phyloP scores from a whole-genome alignment of 164 flowering plant genomes.

The Vitis labrusca region DNA sequence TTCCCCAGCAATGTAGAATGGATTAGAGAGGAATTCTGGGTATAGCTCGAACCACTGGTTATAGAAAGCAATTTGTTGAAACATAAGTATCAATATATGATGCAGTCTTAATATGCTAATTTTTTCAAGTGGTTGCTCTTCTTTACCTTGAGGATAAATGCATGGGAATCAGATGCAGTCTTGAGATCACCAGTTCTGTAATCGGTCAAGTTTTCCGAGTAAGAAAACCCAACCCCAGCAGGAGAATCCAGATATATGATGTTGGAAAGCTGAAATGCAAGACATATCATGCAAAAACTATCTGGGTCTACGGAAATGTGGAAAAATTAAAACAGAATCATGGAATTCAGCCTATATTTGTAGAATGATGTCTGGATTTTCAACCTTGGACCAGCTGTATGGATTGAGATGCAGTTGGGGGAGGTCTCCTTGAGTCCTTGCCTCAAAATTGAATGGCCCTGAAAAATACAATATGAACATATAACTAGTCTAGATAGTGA shows the following conservation, averaged over 20 bases:
- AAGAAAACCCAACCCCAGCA: constrained; percentile 92
- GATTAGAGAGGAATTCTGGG: constrained; percentile 69
- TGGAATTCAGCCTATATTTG: not conserved
- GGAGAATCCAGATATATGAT: constrained; percentile 94
- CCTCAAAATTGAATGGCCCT: constrained; percentile 94
- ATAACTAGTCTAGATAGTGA: not conserved
- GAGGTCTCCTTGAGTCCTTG: constrained; percentile 34
- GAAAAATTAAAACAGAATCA: not conserved
- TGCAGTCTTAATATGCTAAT: not conserved
- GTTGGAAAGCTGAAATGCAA: constrained; percentile 67
- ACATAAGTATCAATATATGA: not conserved
- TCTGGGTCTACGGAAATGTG: not conserved
- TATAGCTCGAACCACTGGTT: constrained; percentile 80
- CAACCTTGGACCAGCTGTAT: constrained; percentile 92
- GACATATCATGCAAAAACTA: not conserved
- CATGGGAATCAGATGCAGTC: constrained; percentile 78
- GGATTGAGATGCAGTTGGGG: constrained; percentile 80
- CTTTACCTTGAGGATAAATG: constrained; percentile 80
- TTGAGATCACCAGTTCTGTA: constrained; percentile 73
- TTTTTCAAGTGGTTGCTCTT: not conserved
- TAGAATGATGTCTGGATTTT: not conserved
- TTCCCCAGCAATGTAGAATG: constrained; percentile 85
- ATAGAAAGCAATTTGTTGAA: constrained; percentile 9
- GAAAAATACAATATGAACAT: constrained; percentile 11
- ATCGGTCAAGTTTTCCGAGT: constrained; percentile 53